Evolutionary conservation across 2,329 filamentous ascomycete genomes (phyloP).

Genomic region (Eutypella sp.): DNA sequence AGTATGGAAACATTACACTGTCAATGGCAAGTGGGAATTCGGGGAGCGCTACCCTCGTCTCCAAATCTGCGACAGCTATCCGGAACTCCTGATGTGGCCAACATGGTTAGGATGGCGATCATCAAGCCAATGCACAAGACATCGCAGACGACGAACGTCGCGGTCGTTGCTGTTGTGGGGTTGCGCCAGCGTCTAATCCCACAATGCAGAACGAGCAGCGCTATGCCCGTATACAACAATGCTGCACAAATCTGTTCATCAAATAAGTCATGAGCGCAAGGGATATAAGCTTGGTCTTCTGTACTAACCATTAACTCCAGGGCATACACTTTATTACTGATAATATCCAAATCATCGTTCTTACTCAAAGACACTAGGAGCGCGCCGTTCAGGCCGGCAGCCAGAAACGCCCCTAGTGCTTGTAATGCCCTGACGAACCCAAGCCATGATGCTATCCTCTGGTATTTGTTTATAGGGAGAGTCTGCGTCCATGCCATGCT

Average conservation of each 20-base stretch:
- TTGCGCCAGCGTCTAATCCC: conserved; percentile 17
- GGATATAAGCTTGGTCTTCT: neutral
- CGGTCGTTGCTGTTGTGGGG: conserved; percentile 17
- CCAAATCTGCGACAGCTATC: conserved; percentile 30
- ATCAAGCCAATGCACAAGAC: conserved; percentile 24
- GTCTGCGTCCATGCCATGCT: conserved; percentile 13
- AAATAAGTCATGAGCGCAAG: conserved; percentile 4
- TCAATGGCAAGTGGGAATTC: neutral
- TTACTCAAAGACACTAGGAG: conserved; percentile 28
- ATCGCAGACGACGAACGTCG: conserved; percentile 26
- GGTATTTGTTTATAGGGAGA: conserved; percentile 5
- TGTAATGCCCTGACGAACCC: conserved; percentile 27
- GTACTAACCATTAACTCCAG: conserved; percentile 32
- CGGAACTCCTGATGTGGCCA: conserved; percentile 29
- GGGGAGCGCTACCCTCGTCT: conserved; percentile 13
- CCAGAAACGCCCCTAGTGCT: conserved; percentile 23
- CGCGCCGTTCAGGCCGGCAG: conserved; percentile 30
- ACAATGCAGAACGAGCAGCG: conserved; percentile 26
- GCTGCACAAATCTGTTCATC: conserved; percentile 22
- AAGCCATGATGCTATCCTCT: conserved; percentile 30
- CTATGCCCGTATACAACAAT: conserved; percentile 28
- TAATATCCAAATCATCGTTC: conserved; percentile 20
- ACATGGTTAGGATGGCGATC: conserved; percentile 28
- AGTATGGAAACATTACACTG: neutral
- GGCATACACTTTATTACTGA: conserved; percentile 22